Base-by-base conservation (phyloP, 1,284 basidiomycete species). In the Fomitopsis betulina region DNA sequence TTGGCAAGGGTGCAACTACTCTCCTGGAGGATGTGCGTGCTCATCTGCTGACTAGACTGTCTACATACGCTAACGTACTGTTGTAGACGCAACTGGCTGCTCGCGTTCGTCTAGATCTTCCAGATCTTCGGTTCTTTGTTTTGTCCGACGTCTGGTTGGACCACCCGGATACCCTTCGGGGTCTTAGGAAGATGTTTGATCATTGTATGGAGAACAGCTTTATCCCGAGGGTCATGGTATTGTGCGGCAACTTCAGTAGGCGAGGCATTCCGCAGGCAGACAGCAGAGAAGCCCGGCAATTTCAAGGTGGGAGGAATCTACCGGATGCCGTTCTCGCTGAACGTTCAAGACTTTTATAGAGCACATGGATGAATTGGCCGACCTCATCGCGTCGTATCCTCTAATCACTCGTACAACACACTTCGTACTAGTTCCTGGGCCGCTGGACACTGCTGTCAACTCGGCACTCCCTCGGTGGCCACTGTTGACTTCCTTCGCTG, bases 131-230 rank as follows among this genome's bases (percentile, higher is more conserved):
- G 53, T 95, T 99, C 75, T 94, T 98, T 70, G 87, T 98, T 63
- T 80, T 99, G 30, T 98, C 96, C 0, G 97, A 99, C 71, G 85
- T 96, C 5, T 93, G 93, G 85, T 77, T 97, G n/a, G 96, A 99
- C 73, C 86, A 94, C 63, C 87, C 92, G 0, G 83, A 89, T 58
- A 94, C 94, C 0, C 73, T 98, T 12, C 73, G 78, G 7, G 94
- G 92, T 1, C 80, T 99, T 12, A 81, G 84, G 58, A 87, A 88
- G 63, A 84, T 99, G 75, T 89, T 99, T 64, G 89, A 96, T 64
- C 94, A 94, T 53, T 99, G 96, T 71, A 85, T 96, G 39, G 91
- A 94, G 63, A 91, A 89, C 55, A 88, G 83, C 63, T 93, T 89
- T 73, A 88, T 91, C 62, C 96, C 89, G 7, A 93, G 85, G 67